Evolutionary conservation across 371 early-diverging fungal genomes (phyloP).

Genomic region (Coemansia sp.): DNA sequence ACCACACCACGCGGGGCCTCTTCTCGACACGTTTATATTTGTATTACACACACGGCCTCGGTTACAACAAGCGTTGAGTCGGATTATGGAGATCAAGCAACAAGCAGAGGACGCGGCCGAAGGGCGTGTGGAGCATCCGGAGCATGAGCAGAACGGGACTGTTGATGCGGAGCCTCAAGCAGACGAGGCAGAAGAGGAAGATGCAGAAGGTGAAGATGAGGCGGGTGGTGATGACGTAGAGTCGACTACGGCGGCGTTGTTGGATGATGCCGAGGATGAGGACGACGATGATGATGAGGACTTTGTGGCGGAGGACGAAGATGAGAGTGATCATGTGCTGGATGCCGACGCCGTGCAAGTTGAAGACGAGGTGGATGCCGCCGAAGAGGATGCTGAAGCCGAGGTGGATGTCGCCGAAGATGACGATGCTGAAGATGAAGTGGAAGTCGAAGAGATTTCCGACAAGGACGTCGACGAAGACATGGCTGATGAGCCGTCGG

Average conservation of each 20-base stretch:
- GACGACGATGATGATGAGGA: slow-evolving; percentile 33
- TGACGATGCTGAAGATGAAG: no score
- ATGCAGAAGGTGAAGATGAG: background rate
- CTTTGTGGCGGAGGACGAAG: slow-evolving; percentile 37
- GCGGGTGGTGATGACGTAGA: background rate
- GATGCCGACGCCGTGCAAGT: slow-evolving; percentile 20
- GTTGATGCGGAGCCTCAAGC: background rate
- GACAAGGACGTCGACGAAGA: background rate
- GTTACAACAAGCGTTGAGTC: slow-evolving; percentile 13
- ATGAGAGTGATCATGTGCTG: slow-evolving; percentile 29
- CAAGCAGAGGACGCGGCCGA: background rate
- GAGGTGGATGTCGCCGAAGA: slow-evolving; percentile 5
- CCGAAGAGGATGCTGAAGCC: background rate
- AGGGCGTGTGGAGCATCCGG: no score
- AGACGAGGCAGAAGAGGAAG: background rate
- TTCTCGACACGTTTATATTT: slow-evolving; percentile 38
- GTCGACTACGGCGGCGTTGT: background rate
- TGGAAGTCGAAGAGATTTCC: background rate
- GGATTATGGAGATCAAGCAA: slow-evolving; percentile 38
- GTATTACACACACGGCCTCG: slow-evolving; percentile 29
- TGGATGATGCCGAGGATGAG: background rate
- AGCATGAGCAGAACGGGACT: background rate
- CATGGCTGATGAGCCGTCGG: background rate
- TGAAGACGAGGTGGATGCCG: slow-evolving; percentile 10
- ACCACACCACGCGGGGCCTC: slow-evolving; percentile 6